phyloP scores from a whole-genome alignment of 1,139 yeast species.

The Hyphopichia khmerensis region DNA sequence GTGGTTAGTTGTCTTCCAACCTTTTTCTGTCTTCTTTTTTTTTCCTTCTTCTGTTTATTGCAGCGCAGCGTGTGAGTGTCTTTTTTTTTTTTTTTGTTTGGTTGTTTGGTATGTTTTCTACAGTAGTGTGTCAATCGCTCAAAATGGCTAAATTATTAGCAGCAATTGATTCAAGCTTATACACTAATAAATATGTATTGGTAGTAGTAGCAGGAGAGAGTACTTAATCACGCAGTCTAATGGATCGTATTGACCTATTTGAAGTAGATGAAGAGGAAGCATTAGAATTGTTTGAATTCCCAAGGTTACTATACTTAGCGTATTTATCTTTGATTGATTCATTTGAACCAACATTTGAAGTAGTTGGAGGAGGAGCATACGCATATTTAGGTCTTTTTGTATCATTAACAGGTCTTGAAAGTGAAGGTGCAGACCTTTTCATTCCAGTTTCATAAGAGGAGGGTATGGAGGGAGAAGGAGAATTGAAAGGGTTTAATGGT shows the following conservation, averaged over 20 bases:
- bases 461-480: not conserved
- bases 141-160: no score
- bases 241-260: constrained; percentile 22
- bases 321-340: constrained; percentile 31
- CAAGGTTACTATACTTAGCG: constrained; percentile 22
- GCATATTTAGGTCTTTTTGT: constrained; percentile 3
- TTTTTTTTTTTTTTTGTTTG: no score
- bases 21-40: no score
- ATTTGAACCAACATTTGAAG: constrained; percentile 6
- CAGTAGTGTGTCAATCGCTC: no score
- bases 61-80: no score
- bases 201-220: not conserved
- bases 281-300: constrained; percentile 7
- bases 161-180: no score
- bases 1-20: no score
- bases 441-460: not conserved
- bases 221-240: constrained; percentile 17
- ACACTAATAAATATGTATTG: not conserved
- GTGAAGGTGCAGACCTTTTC: constrained; percentile 5
- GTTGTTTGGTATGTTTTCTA: no score
- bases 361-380: constrained; percentile 2
- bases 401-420: constrained; percentile 4
- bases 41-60: no score
- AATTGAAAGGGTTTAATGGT: constrained; percentile 12
- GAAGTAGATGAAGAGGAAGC: not conserved